Percentiles rank a stretch among this genome's conserved stretches.
phyloP scores from a whole-genome alignment of 2,329 filamentous ascomycete genomes.

The Xylariaceae sp. region DNA sequence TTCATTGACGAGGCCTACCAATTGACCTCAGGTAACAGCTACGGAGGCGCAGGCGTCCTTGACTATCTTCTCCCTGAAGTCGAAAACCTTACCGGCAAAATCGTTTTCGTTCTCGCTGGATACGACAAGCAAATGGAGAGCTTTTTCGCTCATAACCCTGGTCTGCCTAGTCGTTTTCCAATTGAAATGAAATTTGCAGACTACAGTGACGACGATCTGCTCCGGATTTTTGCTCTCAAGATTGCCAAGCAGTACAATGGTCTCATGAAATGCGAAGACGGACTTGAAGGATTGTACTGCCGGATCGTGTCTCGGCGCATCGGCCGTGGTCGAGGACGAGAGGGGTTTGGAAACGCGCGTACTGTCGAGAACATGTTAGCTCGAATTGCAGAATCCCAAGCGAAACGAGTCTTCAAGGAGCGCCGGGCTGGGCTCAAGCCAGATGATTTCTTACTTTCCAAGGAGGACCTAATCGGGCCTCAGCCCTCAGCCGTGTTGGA shows the following conservation, averaged over 20 bases:
- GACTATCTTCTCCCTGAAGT: constrained; percentile 70
- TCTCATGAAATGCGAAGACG: constrained; percentile 57
- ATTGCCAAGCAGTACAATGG: constrained; percentile 50
- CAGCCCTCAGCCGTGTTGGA: too few relatives aligned
- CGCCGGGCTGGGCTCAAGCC: constrained; percentile 30
- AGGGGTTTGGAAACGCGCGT: constrained; percentile 71
- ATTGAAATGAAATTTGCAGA: constrained; percentile 63
- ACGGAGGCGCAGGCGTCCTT: constrained; percentile 53
- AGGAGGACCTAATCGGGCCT: constrained; percentile 46
- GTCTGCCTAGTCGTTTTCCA: constrained; percentile 66
- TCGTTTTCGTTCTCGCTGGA: constrained; percentile 70
- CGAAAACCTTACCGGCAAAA: constrained; percentile 64
- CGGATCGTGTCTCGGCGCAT: constrained; percentile 51
- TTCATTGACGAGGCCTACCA: constrained; percentile 83
- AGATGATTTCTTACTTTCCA: constrained; percentile 57
- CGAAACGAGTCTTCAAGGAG: constrained; percentile 5
- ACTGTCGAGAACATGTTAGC: constrained; percentile 5
- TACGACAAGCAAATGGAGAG: constrained; percentile 72
- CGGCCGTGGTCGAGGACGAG: constrained; percentile 46
- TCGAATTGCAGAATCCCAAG: background rate
- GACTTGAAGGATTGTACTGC: constrained; percentile 51
- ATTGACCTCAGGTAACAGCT: constrained; percentile 50
- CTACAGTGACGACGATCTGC: constrained; percentile 62
- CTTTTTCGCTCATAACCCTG: constrained; percentile 71
- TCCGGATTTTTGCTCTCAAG: constrained; percentile 52